Evolutionary conservation across 768 basidiomycete species (phyloP), one percentile per base, ranked within the genome.

Genomic region (Auricularia sp.): DNA sequence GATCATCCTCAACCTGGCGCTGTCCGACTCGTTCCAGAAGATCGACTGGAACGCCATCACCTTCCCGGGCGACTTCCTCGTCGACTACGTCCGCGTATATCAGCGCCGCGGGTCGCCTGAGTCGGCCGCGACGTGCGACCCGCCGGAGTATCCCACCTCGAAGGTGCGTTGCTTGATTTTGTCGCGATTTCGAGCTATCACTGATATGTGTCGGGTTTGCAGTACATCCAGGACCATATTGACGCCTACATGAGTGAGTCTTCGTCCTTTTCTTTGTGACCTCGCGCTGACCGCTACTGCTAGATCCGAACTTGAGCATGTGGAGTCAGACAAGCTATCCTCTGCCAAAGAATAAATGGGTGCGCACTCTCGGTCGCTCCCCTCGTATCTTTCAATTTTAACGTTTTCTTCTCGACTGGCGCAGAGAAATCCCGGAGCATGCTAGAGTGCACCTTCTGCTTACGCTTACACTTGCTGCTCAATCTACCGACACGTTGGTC

Each of bases 11-110:
- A 61, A 65, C 62, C 59, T 61, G 60, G 58, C 35, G 23, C n/a
- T 61, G 43, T 64, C 64, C 4, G 71, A 74, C 64, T 74, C 73
- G 62, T 79, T 78, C 68, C 77, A 77, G 47, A 70, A 72, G 33
- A 74, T 76, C 62, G 73, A 78, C 58, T 68, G 71, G 43, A 67
- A 68, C 18, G 66, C 74, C 35, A 63, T 77, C 47, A 65, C 61
- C 18, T 75, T 75, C 67, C 76, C 77, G 2, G 72, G 72, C 62
- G 71, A 73, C 36, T 71, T 78, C 71, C 67, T 68, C 43, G 69
- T 78, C 58, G 78, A 80, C 64, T 79, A 77, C 65, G 73, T 80
- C 42, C 71, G 79, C 23, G 77, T 80, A 3, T 80, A 77, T 64
- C 78, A 77, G 66, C 62, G 70, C 53, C 65, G 68, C 53, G 70